Evolutionary conservation across 2,329 filamentous ascomycete genomes (phyloP).

Genomic region (Coniella lustricola): DNA sequence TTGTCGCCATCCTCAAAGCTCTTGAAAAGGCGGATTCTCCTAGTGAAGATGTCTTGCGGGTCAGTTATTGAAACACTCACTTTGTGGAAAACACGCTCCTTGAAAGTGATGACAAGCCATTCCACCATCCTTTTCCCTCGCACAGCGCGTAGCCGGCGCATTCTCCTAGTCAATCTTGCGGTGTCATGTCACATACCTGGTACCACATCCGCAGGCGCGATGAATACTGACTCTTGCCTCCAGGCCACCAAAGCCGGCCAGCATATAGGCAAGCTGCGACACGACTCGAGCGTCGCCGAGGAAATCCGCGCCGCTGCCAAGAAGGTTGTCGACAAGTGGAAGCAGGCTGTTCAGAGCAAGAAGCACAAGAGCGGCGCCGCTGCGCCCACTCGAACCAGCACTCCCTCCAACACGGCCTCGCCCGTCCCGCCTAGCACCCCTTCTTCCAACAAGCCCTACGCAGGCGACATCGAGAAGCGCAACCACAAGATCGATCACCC

Average conservation of each 20-base stretch:
- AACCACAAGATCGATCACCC: conserved; percentile 66
- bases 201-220: not conserved
- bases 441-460: conserved; percentile 38
- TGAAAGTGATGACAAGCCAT: not conserved
- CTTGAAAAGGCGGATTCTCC: conserved; percentile 75
- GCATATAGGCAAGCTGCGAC: conserved; percentile 71
- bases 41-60: conserved; percentile 83
- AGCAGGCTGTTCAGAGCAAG: conserved; percentile 64
- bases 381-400: conserved; percentile 33
- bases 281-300: conserved; percentile 62
- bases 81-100: too few relatives aligned
- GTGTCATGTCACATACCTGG: not conserved
- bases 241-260: conserved; percentile 85
- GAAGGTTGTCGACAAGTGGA: conserved; percentile 85
- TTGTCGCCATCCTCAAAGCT: conserved; percentile 68
- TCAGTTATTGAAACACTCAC: conserved; percentile 43
- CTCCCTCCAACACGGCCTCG: conserved; percentile 46
- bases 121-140: too few relatives aligned
- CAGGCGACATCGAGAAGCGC: conserved; percentile 69
- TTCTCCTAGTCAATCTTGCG: too few relatives aligned
- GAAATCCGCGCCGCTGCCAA: conserved; percentile 70
- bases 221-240: not conserved
- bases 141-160: too few relatives aligned
- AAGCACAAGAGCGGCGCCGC: conserved; percentile 38
- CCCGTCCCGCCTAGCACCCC: conserved; percentile 34